Conservation (phyloP, 306 rosid species). For the Lablab purpureus region DNA sequence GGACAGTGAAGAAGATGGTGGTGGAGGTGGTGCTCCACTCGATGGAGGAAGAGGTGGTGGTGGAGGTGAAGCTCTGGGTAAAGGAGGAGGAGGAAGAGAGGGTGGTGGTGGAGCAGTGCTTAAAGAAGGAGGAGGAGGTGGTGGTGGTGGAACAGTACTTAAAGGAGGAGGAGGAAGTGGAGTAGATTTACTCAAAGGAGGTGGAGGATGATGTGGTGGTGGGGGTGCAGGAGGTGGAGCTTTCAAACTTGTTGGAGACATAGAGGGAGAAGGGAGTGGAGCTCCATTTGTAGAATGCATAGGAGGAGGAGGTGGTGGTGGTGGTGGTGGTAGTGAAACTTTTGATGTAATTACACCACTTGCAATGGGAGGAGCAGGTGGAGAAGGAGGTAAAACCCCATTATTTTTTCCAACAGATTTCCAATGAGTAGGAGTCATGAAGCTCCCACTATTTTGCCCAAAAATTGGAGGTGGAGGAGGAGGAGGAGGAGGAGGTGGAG, state of each 20-base stretch:
- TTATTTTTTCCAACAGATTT: constrained; percentile 31
- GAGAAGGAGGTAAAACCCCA: constrained; percentile 37
- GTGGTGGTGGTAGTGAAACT: constrained; percentile 24
- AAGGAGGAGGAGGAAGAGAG: constrained; percentile 43
- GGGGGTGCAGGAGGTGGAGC: constrained; percentile 45
- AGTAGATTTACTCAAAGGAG: constrained; percentile 7
- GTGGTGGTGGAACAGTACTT: background rate
- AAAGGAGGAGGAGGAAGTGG: constrained; percentile 48
- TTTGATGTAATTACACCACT: background rate
- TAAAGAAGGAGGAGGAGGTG: constrained; percentile 51
- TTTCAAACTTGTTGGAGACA: background rate
- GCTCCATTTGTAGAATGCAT: constrained; percentile 32
- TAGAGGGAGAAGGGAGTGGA: constrained; percentile 42
- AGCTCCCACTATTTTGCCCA: constrained; percentile 28
- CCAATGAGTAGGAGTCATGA: constrained; percentile 45
- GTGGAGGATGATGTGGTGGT: background rate
- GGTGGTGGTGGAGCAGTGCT: constrained; percentile 45
- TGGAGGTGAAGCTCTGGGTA: constrained; percentile 29
- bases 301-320: constrained; percentile 35
- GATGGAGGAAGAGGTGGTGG: constrained; percentile 41
- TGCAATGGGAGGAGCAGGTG: background rate
- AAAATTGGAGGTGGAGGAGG: constrained; percentile 44
- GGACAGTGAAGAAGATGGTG: constrained; percentile 45
- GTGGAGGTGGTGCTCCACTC: constrained; percentile 11
- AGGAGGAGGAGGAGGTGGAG: constrained; percentile 33